phyloP scores from a whole-genome alignment of 169 alveolate species.

The Babesia sp. region DNA sequence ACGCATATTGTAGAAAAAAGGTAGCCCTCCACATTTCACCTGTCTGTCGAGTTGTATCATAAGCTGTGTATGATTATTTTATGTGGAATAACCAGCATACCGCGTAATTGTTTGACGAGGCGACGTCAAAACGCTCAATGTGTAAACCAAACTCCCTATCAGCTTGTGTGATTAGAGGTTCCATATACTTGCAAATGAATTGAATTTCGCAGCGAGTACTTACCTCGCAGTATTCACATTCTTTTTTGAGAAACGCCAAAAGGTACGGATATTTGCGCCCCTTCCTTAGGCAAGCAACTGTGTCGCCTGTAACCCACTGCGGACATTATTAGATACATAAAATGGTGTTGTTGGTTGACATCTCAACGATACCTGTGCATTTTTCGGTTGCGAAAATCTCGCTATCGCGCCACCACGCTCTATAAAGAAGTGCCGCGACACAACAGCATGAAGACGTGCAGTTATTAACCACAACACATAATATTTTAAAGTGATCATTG shows the following conservation, averaged over 20 bases:
- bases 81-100: conserved; percentile 30
- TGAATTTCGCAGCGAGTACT: conserved; percentile 21
- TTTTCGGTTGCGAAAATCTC: not conserved
- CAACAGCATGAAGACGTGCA: not conserved
- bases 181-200: conserved; percentile 56
- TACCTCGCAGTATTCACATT: conserved; percentile 74
- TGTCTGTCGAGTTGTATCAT: conserved; percentile 66
- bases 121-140: conserved; percentile 60
- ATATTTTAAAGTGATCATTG: not conserved
- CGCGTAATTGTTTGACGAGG: conserved; percentile 11
- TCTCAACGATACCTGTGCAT: conserved; percentile 11
- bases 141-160: conserved; percentile 43
- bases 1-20: conserved; percentile 75
- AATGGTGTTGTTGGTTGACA: not conserved
- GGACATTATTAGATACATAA: not conserved
- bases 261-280: conserved; percentile 71
- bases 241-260: conserved; percentile 72
- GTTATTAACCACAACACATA: not conserved
- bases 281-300: conserved; percentile 36
- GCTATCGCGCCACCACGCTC: not conserved
- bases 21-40: conserved; percentile 83
- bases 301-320: conserved; percentile 2
- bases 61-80: conserved; percentile 51
- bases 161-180: conserved; percentile 31
- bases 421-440: not conserved